Evolutionary conservation across 306 rosid species (phyloP).

Genomic region (Cercis canadensis): DNA sequence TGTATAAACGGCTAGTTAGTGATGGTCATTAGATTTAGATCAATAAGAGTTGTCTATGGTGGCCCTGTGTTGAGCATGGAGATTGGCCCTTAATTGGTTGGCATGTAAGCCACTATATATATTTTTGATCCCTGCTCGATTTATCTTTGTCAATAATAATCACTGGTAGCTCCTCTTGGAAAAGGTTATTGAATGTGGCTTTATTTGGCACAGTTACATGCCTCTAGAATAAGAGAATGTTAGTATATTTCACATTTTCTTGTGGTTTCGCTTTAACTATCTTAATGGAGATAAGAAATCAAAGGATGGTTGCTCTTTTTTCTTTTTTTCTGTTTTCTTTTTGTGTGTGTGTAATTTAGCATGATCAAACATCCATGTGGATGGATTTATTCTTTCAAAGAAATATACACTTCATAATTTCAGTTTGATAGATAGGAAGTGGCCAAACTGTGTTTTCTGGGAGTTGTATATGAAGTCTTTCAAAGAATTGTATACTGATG

Average conservation of each 20-base stretch:
- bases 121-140: neutral
- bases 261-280: no score
- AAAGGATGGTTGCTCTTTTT: no score
- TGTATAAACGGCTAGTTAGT: slow-evolving; percentile 31
- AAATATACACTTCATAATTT: neutral
- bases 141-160: slow-evolving; percentile 9
- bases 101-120: neutral
- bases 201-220: no score
- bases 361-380: neutral
- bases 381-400: slow-evolving; percentile 6
- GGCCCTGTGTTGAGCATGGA: slow-evolving; percentile 21
- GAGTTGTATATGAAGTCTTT: no score
- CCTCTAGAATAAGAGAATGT: neutral
- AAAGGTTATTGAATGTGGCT: no score
- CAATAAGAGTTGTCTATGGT: neutral
- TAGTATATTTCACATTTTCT: slow-evolving; percentile 13
- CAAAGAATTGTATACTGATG: no score
- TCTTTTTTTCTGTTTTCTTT: no score
- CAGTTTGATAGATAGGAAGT: no score
- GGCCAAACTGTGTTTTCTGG: no score
- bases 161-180: neutral
- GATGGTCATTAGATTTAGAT: slow-evolving; percentile 8
- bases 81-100: slow-evolving; percentile 7
- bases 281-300: no score
- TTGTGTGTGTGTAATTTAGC: no score